Conservation (phyloP, 2,329 filamentous ascomycete genomes). For the Aureobasidium subglaciale region DNA sequence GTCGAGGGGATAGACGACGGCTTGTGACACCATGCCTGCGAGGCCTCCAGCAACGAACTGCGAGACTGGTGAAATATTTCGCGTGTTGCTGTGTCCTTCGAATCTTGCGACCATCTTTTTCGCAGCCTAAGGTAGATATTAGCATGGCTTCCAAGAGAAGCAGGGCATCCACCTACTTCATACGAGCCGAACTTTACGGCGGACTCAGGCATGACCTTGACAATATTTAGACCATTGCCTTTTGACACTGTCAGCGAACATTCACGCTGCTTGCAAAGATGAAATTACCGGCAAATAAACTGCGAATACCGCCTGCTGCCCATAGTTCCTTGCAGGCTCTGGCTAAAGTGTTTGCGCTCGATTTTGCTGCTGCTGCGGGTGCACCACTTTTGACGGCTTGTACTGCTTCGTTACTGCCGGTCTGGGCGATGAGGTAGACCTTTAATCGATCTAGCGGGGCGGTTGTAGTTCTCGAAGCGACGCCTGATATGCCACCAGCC, state of each 20-base stretch:
- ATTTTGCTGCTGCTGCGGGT: constrained; percentile 56
- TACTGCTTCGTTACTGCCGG: constrained; percentile 54
- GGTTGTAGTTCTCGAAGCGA: constrained; percentile 89
- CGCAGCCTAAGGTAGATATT: constrained; percentile 51
- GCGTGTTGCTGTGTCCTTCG: constrained; percentile 80
- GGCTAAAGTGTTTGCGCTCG: constrained; percentile 61
- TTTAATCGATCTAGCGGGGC: constrained; percentile 94
- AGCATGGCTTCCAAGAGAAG: neutral
- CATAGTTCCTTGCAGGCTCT: constrained; percentile 73
- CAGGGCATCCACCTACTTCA: constrained; percentile 50
- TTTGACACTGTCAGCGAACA: constrained; percentile 19
- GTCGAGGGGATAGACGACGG: constrained; percentile 91
- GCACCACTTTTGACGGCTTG: constrained; percentile 64
- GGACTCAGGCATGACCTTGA: constrained; percentile 98
- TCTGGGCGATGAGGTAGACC: constrained; percentile 94
- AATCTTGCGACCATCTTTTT: constrained; percentile 79
- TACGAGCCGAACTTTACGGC: constrained; percentile 98
- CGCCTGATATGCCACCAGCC: constrained; percentile 89
- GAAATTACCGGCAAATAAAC: constrained; percentile 82
- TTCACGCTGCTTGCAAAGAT: neutral
- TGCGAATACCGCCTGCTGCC: constrained; percentile 75
- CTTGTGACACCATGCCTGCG: constrained; percentile 90
- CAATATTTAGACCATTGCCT: constrained; percentile 93
- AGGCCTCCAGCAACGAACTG: constrained; percentile 88
- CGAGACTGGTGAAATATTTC: constrained; percentile 70